These are phyloP conservation scores for Xylaria nigripes DNA, from an alignment of 495 filamentous ascomycete genomes.

Conservation along the genomic window DNA sequence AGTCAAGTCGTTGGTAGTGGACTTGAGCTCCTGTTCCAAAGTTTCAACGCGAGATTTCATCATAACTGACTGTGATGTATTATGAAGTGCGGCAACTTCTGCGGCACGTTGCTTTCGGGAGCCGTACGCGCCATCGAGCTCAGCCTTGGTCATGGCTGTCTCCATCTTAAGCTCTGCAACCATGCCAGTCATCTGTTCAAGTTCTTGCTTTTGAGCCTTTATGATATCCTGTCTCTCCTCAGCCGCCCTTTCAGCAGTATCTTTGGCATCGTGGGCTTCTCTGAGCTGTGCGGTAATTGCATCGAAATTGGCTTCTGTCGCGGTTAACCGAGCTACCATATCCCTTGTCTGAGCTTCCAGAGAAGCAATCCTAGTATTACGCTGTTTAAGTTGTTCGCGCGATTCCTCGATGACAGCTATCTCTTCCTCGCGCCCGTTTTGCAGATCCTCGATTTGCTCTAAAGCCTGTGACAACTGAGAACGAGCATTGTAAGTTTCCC, in stretches of 20 bases:
- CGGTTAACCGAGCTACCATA: slow-evolving; percentile 28
- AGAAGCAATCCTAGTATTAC: slow-evolving; percentile 39
- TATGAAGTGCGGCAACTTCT: slow-evolving; percentile 58
- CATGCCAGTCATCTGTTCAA: slow-evolving; percentile 69
- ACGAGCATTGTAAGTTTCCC: slow-evolving; percentile 38
- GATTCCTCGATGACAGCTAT: slow-evolving; percentile 30
- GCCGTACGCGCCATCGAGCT: slow-evolving; percentile 91
- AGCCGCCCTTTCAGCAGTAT: slow-evolving; percentile 25
- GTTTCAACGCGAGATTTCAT: slow-evolving; percentile 53
- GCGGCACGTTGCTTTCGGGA: slow-evolving; percentile 68
- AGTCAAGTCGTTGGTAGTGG: slow-evolving; percentile 78
- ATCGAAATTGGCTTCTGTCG: slow-evolving; percentile 27
- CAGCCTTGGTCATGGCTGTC: slow-evolving; percentile 81
- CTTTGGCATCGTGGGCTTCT: slow-evolving; percentile 29
- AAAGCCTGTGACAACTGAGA: slow-evolving; percentile 43
- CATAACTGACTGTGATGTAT: slow-evolving; percentile 57
- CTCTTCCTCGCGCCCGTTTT: slow-evolving; percentile 29
- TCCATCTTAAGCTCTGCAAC: slow-evolving; percentile 84
- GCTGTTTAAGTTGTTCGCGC: slow-evolving; percentile 44
- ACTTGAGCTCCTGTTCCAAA: slow-evolving; percentile 71
- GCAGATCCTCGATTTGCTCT: slow-evolving; percentile 43
- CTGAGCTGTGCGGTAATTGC: slow-evolving; percentile 29
- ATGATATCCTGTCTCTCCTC: slow-evolving; percentile 35
- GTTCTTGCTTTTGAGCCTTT: slow-evolving; percentile 53
- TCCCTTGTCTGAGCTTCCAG: slow-evolving; percentile 38